Evolutionary conservation across 768 basidiomycete species (phyloP), one percentile per base, ranked within the genome.

Genomic region (Kwoniella sp.): DNA sequence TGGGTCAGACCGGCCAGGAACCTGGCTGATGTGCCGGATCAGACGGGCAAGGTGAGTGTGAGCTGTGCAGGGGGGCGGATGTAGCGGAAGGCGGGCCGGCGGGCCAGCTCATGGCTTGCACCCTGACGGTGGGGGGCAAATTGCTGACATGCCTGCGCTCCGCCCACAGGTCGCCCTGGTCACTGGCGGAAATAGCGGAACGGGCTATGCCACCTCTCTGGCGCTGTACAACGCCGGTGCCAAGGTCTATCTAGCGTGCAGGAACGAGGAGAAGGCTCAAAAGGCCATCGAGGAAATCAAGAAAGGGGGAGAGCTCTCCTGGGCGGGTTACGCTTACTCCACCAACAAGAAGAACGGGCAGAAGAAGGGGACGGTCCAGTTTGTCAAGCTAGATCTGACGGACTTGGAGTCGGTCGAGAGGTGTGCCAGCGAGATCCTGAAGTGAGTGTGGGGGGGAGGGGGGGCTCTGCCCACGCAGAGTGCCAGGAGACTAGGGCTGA

Each of bases 111-210:
- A n/a, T n/a, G n/a, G n/a, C n/a, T n/a, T n/a, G n/a, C n/a, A n/a
- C n/a, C n/a, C n/a, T n/a, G n/a, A n/a, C n/a, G n/a, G n/a, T n/a
- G n/a, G n/a, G n/a, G n/a, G n/a, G n/a, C n/a, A n/a, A n/a, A n/a
- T n/a, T n/a, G n/a, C n/a, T n/a, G n/a, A n/a, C n/a, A n/a, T n/a
- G n/a, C n/a, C n/a, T n/a, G n/a, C n/a, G n/a, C n/a, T n/a, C n/a
- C n/a, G 9, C 47, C 25, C 28, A 25, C 31, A 68, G 66, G 50
- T 67, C 8, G 46, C 64, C 27, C 25, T 70, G 11, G 60, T 70
- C 10, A 70, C 68, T 17, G 68, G 68, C 2, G 68, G 65, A 5
- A 70, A 70, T 40, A 53, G 50, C 12, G 68, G 68, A 0, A 65
- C 59, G 14, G 68, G 68, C 9, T 65, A 62, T 36, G 53, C 51